Evolutionary conservation across 257 asterid genomes (phyloP), one percentile per base, ranked within the genome.

Genomic region (Anisodus acutangulus): DNA sequence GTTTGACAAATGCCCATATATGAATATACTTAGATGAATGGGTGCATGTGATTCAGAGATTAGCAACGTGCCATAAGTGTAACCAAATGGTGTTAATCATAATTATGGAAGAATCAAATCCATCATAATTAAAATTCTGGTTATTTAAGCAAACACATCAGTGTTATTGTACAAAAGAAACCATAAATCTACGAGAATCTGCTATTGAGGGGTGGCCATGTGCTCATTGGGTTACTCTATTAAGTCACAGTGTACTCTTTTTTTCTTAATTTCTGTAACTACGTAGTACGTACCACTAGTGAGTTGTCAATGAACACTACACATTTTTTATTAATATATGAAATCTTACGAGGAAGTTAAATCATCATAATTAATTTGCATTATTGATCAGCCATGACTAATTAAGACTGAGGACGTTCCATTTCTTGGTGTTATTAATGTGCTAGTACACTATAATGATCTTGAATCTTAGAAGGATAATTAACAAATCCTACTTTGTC

Each of bases 151-250:
- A 22, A 53, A 53, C 49, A 78, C 81, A 13, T 26, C 49, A 53
- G 3, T 13, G 49, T 26, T 76, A 49, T 53, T 51, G 63, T 76
- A 69, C 3, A 51, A 76, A 53, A 53, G 26, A 78, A 78, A 26
- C 15, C 64, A 13, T 6, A 53, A 13, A 53, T 78, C 31, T 78
- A 53, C 49, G 64, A 78, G 81, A 74, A 49, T 74, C 81, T 74
- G 80, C 19, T 39, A 74, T n/a, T 72, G 8, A 5, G 70, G 63
- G 81, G 63, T 74, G 58, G 47, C 72, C 81, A 78, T 78, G 81
- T 78, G 81, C 81, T 78, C 59, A 53, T 78, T 51, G 81, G 22
- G 47, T 53, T 69, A 69, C 3, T 69, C 31, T 7, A 69, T 12
- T 67, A 37, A 67, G 22, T 67, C 49, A 37, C 49, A 37, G n/a